Evolutionary conservation across 768 basidiomycete genomes (phyloP), one percentile per base, ranked within the genome.

Genomic region (Mycena belliarum): DNA sequence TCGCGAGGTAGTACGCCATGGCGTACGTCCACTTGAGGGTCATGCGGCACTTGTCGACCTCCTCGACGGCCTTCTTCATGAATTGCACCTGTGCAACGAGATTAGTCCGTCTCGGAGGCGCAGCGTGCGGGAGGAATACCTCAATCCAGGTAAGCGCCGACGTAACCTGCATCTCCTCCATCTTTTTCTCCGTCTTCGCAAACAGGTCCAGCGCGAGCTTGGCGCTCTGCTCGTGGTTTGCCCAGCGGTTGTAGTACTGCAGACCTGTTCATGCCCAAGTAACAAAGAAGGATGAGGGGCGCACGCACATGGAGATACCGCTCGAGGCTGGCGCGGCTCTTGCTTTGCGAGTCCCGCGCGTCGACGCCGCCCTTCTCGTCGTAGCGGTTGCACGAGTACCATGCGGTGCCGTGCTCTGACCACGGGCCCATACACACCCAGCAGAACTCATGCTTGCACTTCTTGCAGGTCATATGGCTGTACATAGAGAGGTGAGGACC

Each of bases 391-490:
- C 97, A 99, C 11, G 93, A 95, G 70, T 98, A 98, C 94, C 94
- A 98, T 4, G 89, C 85, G 0, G 95, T 98, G 11, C 97, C 97
- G 65, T 99, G 97, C 68, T 96, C 96, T 32, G 86, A 84, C 97
- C 97, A 99, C 2, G 95, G 93, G 9, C 95, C 96, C 95, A 98
- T 97, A 76, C 97, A 99, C 38, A 99, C 95, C 97, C 97, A 99
- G 72, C 97, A 99, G 73, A 98, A 99, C 77, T 93, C 93, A 65
- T 94, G 86, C 68, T 93, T 96, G 82, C 97, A 98, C 76, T 98
- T 98, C 82, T 97, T 96, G 80, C 97, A 98, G 20, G 96, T 98
- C 96, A 99, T 99, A 73, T 99, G 97, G 79, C 95, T 97, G 63
- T 45, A 32, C 6, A 32, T 6, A 32, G 29, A 32, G 29, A 6